These are phyloP conservation scores for Brassica balearica DNA, from an alignment of 441 rosid genomes.

Conservation along the genomic window DNA sequence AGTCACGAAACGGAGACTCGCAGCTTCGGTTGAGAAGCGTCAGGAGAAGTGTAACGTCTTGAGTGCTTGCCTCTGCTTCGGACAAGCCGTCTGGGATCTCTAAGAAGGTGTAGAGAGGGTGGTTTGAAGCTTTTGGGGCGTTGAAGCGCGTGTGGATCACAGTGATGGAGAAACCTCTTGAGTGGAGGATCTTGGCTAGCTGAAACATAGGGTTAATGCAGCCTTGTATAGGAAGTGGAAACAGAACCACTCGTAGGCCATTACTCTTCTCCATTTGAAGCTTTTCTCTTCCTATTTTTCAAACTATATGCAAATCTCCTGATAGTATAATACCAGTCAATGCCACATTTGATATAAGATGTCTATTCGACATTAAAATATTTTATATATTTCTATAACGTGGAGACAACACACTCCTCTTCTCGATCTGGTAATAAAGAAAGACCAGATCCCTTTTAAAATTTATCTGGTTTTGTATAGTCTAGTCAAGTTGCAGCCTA, in stretches of 20 bases:
- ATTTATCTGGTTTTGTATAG: not conserved
- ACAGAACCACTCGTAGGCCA: conserved; percentile 29
- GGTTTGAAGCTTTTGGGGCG: conserved; percentile 47
- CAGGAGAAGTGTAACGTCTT: conserved; percentile 26
- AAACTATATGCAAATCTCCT: not conserved
- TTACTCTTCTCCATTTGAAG: conserved; percentile 34
- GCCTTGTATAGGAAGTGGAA: conserved; percentile 43
- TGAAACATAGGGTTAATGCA: conserved; percentile 44
- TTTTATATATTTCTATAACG: not conserved
- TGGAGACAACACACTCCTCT: conserved; percentile 5
- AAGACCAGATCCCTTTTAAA: not conserved
- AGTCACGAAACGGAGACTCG: conserved; percentile 41
- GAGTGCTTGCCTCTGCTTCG: conserved; percentile 22
- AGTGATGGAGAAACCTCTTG: conserved; percentile 47
- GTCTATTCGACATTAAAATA: not conserved
- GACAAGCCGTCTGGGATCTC: conserved; percentile 38
- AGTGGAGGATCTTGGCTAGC: conserved; percentile 39
- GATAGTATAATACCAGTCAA: not conserved
- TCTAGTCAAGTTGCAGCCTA: not conserved
- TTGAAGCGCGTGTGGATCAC: conserved; percentile 53
- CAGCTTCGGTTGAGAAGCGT: conserved; percentile 32
- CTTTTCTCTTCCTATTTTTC: not conserved
- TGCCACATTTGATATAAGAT: not conserved
- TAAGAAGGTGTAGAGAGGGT: conserved; percentile 45
- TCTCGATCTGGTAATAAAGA: conserved; percentile 19